These are phyloP conservation scores for Penicillium tannophilum DNA, from an alignment of 495 filamentous ascomycete species.

Conservation along the genomic window DNA sequence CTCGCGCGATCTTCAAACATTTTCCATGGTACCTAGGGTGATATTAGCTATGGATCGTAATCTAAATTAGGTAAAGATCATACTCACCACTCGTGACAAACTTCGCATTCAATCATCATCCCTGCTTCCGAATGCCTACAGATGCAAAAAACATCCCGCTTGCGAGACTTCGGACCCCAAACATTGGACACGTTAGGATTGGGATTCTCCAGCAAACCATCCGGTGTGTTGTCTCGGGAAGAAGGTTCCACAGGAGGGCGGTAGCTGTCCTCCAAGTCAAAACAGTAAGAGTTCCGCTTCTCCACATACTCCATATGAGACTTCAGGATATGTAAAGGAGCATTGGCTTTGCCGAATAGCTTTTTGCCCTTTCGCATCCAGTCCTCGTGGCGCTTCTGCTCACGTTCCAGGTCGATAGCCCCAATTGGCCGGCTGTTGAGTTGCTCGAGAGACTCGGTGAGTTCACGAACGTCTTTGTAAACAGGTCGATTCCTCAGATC, in stretches of 20 bases:
- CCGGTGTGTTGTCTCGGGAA: conserved; percentile 80
- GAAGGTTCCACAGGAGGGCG: conserved; percentile 89
- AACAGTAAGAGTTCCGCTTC: conserved; percentile 85
- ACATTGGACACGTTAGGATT: conserved; percentile 45
- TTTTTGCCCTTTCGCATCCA: conserved; percentile 99
- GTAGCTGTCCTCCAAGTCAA: conserved; percentile 88
- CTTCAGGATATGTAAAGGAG: conserved; percentile 90
- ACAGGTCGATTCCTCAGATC: conserved; percentile 80
- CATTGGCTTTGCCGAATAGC: conserved; percentile 97
- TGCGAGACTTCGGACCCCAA: conserved; percentile 52
- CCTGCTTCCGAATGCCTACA: conserved; percentile 91
- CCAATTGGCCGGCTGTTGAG: conserved; percentile 90
- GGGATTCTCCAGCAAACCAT: conserved; percentile 58
- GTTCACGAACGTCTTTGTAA: conserved; percentile 87
- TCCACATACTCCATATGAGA: conserved; percentile 93
- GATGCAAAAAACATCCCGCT: conserved; percentile 93
- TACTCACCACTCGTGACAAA: conserved; percentile 93
- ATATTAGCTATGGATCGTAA: conserved; percentile 12
- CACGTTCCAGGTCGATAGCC: conserved; percentile 89
- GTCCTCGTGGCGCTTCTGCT: conserved; percentile 95
- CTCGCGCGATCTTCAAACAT: conserved; percentile 95
- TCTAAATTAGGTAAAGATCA: neutral
- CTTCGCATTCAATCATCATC: conserved; percentile 99
- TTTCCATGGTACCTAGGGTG: conserved; percentile 87
- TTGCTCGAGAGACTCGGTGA: conserved; percentile 82